Evolutionary conservation across 495 filamentous ascomycete genomes (phyloP), one percentile per base, ranked within the genome.

Genomic region (Podospora didyma): DNA sequence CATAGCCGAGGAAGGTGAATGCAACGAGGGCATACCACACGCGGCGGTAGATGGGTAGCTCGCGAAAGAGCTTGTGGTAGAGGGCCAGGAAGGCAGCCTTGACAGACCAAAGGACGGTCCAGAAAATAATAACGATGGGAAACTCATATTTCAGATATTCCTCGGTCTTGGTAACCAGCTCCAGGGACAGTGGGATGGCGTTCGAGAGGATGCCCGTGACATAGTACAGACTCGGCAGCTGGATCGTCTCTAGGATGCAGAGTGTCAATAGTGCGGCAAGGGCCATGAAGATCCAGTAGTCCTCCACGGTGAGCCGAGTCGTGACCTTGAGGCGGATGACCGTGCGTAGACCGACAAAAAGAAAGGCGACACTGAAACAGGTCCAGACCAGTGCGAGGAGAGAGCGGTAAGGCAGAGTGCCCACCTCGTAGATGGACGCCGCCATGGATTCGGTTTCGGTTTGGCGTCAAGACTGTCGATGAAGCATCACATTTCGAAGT

Each of bases 11-110:
- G 11, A 67, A 45, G n/a, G 67, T 62, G 48, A 78, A 76, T 19
- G 62, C 46, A 9, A 62, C 66, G 20, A 75, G 62, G 7, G 54
- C 56, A 51, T 68, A 72, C 73, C 74, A 79, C 53, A 61, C 66
- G 14, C 65, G 64, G 14, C 72, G 69, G 54, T 78, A 77, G 28
- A 60, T 42, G 20, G 61, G 54, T 23, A 79, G 54, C 17, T 72
- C 65, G 12, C 69, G 60, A 46, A 79, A 75, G 7, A 80, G 64
- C 28, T 64, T 65, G 66, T 66, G 75, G 62, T 75, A 81, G 0
- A 80, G 62, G 0, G 75, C 71, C 49, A 81, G 60, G 55, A 80
- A 79, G 23, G 73, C 68, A 9, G 65, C 75, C 64, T 80, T 79
- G 53, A 80, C 73, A 21, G 66, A 66, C 73, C 75, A 78, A 6